Conservation (phyloP, 179 eudicot species). For the Beta macrorhiza region DNA sequence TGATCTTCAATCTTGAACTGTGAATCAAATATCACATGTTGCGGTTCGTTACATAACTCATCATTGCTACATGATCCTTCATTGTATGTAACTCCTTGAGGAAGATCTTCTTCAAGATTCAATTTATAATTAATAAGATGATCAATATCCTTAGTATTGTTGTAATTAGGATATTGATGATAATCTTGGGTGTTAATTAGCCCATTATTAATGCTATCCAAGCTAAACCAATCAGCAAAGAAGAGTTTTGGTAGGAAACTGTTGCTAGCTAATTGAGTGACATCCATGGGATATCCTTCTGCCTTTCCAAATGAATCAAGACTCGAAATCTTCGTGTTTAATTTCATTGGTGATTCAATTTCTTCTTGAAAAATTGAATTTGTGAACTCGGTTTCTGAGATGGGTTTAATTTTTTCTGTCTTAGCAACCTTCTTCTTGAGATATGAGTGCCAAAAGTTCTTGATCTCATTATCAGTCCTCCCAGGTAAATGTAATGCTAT, state of each 20-base stretch:
- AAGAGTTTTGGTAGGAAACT: constrained; percentile 47
- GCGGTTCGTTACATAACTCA: constrained; percentile 16
- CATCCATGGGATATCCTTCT: constrained; percentile 31
- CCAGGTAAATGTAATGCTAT: constrained; percentile 78
- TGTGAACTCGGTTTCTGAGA: constrained; percentile 9
- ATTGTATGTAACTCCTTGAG: constrained; percentile 24
- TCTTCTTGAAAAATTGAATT: constrained; percentile 23
- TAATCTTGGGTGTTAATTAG: constrained; percentile 10
- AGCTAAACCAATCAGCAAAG: constrained; percentile 71
- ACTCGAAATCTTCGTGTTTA: constrained; percentile 30
- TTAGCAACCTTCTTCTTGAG: constrained; percentile 54
- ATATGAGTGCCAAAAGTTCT: constrained; percentile 80
- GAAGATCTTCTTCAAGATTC: constrained; percentile 24
- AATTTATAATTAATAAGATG: constrained; percentile 11
- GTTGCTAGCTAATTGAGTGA: constrained; percentile 16
- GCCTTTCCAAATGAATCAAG: constrained; percentile 32
- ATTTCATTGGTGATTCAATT: constrained; percentile 30
- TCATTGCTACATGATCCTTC: constrained; percentile 29
- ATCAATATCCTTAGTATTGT: constrained; percentile 15
- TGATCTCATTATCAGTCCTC: constrained; percentile 87
- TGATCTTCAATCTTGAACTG: constrained; percentile 41
- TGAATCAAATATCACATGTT: constrained; percentile 20
- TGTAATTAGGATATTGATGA: constrained; percentile 20
- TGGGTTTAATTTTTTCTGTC: constrained; percentile 13
- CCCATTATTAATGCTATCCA: constrained; percentile 37